Evolutionary conservation across 1,284 basidiomycete genomes (phyloP), one percentile per base, ranked within the genome.

Genomic region (Boletus sp.): DNA sequence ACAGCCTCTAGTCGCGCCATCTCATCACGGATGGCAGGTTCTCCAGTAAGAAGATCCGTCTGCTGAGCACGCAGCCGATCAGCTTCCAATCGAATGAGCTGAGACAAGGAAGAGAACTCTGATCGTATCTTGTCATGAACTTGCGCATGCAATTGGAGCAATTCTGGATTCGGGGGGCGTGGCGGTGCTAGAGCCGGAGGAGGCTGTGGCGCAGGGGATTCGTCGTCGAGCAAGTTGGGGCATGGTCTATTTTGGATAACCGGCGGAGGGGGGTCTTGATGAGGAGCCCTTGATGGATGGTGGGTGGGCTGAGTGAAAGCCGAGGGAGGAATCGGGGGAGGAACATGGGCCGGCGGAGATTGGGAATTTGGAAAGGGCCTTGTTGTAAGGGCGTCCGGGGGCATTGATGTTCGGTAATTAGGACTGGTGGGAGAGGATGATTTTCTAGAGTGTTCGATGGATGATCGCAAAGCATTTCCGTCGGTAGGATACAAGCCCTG

Each of bases 1-100:
- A 99, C 96, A 19, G 94, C 94, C 67, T 90, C 85, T 22, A 99
- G 74, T n/a, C 96, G 79, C 5, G 84, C 88, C 83, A 92, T 93
- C 72, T 99, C 96, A 70, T 99, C 96, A 41, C 82, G 77, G 52
- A 99, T 90, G 5, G 94, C 94, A 14, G 93, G 93, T 62, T 88
- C 86, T 3, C 94, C 96, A 40, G 86, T 80, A 39, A 90, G 78
- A 50, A 99, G 78, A 71, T 97, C 94, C 37, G 79, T 70, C 57
- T 90, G 84, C 51, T 94, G 81, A 34, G 88, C 81, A 39, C 83
- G 78, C 40, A 97, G 75, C 32, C 90, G 84, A 56, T 86, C 80
- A 29, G 83, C 78, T 57, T 92, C 87, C 27, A 82, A 69, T 16
- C 77, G 70, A 48, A 94, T 75, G 10, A 82, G 80, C 35, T 81